These are phyloP conservation scores for Intubia oerlemansii DNA, from an alignment of 2,329 filamentous ascomycete species.

Conservation along the genomic window DNA sequence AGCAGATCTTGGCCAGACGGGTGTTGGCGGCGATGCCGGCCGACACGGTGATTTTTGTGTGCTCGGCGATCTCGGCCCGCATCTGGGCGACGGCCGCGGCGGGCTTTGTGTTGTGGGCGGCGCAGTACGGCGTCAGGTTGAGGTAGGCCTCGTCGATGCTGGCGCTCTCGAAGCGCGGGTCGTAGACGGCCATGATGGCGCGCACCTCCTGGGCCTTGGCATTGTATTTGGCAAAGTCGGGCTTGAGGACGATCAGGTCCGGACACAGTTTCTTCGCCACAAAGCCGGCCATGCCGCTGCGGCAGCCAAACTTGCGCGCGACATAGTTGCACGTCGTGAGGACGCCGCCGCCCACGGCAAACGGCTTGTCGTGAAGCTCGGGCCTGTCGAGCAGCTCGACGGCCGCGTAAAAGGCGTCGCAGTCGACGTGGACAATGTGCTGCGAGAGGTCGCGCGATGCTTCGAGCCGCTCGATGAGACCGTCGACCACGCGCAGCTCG, in stretches of 20 bases:
- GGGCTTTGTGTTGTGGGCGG: constrained; percentile 42
- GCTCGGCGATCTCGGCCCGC: constrained; percentile 52
- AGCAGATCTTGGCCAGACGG: constrained; percentile 85
- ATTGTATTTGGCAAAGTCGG: constrained; percentile 80
- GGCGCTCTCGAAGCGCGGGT: constrained; percentile 75
- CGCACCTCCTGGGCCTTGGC: constrained; percentile 79
- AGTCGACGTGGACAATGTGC: constrained; percentile 77
- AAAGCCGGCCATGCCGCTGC: constrained; percentile 90
- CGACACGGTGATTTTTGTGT: constrained; percentile 69
- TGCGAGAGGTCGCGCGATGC: constrained; percentile 61
- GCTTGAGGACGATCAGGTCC: constrained; percentile 56
- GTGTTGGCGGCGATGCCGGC: constrained; percentile 89
- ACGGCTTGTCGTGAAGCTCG: constrained; percentile 68
- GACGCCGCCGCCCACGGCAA: constrained; percentile 61
- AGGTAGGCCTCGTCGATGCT: constrained; percentile 94
- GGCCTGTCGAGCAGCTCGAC: constrained; percentile 73
- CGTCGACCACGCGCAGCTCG: constrained; percentile 58
- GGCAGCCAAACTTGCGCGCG: constrained; percentile 72
- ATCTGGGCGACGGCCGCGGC: constrained; percentile 59
- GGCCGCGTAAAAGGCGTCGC: constrained; percentile 92
- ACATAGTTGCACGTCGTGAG: constrained; percentile 63
- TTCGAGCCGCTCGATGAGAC: constrained; percentile 63
- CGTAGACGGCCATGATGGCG: constrained; percentile 65
- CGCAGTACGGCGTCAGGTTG: constrained; percentile 78
- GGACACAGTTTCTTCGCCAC: constrained; percentile 91